These are phyloP conservation scores for Sugiyamaella smithiae DNA, from an alignment of 805 yeast genomes.

Conservation along the genomic window DNA sequence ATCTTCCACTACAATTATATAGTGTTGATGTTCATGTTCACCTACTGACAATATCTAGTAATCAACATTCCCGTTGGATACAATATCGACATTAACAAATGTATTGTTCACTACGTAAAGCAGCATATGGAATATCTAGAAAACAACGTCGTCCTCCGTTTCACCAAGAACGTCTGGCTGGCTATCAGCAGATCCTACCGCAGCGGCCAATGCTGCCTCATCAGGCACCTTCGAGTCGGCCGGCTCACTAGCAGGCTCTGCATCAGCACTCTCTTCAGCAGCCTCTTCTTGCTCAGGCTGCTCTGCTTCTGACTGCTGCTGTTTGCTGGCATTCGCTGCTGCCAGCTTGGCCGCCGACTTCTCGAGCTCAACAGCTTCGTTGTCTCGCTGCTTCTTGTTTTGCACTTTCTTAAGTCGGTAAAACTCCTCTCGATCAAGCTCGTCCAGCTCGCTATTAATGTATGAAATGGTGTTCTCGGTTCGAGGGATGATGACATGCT, in stretches of 20 bases:
- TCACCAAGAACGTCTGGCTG: conserved; percentile 35
- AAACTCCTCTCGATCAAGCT: conserved; percentile 96
- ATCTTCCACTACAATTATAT: too few species aligned
- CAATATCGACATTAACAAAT: too few species aligned
- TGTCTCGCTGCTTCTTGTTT: conserved; percentile 84
- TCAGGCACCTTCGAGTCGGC: conserved; percentile 16
- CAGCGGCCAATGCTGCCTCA: conserved; percentile 13
- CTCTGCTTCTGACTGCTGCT: conserved; percentile 25
- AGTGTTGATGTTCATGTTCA: too few species aligned
- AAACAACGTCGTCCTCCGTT: conserved; percentile 45
- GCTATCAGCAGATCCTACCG: conserved; percentile 2
- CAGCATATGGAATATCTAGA: too few species aligned
- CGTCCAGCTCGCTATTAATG: conserved; percentile 95
- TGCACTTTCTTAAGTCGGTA: conserved; percentile 95
- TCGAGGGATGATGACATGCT: conserved; percentile 95
- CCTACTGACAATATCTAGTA: too few species aligned
- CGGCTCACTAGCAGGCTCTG: conserved; percentile 21
- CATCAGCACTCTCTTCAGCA: conserved; percentile 7
- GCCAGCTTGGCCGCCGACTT: conserved; percentile 12
- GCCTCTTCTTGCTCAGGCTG: conserved; percentile 23
- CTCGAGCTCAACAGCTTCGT: conserved; percentile 55
- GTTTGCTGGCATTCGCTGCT: conserved; percentile 4
- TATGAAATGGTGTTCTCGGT: conserved; percentile 92
- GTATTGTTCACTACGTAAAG: too few species aligned
- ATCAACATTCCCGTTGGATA: too few species aligned